Conservation (phyloP, 129 eudicot genomes). For the Flaveria linearis region DNA sequence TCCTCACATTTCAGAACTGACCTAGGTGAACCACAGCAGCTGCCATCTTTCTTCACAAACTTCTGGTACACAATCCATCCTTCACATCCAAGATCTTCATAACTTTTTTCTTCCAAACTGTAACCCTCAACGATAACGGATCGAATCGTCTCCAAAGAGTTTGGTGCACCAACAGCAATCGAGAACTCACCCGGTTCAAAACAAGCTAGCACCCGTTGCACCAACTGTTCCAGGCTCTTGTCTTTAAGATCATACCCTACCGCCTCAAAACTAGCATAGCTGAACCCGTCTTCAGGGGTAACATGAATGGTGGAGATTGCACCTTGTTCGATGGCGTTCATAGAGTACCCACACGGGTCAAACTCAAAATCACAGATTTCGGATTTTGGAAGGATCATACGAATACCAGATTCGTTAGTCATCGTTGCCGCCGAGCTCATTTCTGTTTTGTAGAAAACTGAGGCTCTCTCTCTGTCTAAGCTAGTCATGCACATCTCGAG, state of each 20-base stretch:
- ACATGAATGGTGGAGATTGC: slow-evolving; percentile 80
- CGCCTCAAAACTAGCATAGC: slow-evolving; percentile 91
- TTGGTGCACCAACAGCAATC: slow-evolving; percentile 63
- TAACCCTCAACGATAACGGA: slow-evolving; percentile 51
- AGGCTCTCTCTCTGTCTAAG: slow-evolving; percentile 70
- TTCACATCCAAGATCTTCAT: slow-evolving; percentile 61
- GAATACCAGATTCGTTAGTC: slow-evolving; percentile 69
- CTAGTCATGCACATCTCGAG: slow-evolving; percentile 95
- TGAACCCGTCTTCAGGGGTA: slow-evolving; percentile 93
- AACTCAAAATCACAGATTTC: slow-evolving; percentile 83
- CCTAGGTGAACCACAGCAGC: slow-evolving; percentile 61
- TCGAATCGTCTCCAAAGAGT: slow-evolving; percentile 33
- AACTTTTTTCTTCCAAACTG: slow-evolving; percentile 42
- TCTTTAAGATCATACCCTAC: slow-evolving; percentile 66
- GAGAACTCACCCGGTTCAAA: slow-evolving; percentile 78
- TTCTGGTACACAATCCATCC: slow-evolving; percentile 63
- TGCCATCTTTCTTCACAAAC: slow-evolving; percentile 47
- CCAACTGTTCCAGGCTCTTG: slow-evolving; percentile 38
- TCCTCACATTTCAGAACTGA: slow-evolving; percentile 53
- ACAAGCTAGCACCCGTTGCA: slow-evolving; percentile 67
- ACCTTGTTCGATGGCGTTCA: slow-evolving; percentile 73
- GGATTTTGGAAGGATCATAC: slow-evolving; percentile 65
- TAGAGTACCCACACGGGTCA: slow-evolving; percentile 96
- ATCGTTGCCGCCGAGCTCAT: slow-evolving; percentile 51
- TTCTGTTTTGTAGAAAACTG: slow-evolving; percentile 67